Conservation (phyloP, 768 basidiomycete genomes). For the Hydnum rufescens region DNA sequence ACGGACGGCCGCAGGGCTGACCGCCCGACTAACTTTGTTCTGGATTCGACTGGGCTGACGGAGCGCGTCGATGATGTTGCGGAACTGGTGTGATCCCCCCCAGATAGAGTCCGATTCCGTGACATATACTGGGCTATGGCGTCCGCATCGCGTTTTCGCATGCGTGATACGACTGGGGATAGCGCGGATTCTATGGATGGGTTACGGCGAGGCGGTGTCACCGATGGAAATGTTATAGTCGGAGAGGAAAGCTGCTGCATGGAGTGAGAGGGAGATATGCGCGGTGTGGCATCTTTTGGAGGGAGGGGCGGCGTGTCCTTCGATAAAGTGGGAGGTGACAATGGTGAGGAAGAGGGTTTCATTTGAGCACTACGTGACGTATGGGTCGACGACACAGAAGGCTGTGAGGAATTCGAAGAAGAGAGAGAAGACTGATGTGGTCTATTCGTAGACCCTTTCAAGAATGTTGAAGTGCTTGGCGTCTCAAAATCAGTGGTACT, state of each 20-base stretch:
- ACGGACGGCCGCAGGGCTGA: background rate
- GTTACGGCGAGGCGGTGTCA: conserved; percentile 1
- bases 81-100: background rate
- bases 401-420: conserved; percentile 24
- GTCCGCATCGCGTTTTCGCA: conserved; percentile 68
- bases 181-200: conserved; percentile 22
- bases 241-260: conserved; percentile 3
- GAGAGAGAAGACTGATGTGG: conserved; percentile 16
- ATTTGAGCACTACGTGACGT: conserved; percentile 22
- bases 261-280: background rate
- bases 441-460: background rate
- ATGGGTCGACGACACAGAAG: conserved; percentile 29
- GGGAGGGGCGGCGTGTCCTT: background rate
- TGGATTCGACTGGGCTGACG: background rate
- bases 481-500: background rate
- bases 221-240: background rate
- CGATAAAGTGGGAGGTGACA: background rate
- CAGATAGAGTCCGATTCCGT: conserved; percentile 36
- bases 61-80: background rate
- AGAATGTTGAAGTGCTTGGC: background rate
- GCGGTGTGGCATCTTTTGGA: background rate
- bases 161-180: conserved; percentile 60
- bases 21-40: background rate
- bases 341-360: background rate
- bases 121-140: conserved; percentile 74